phyloP scores from a whole-genome alignment of 2,329 filamentous ascomycete species.

The Aspergillus novofumigatus region DNA sequence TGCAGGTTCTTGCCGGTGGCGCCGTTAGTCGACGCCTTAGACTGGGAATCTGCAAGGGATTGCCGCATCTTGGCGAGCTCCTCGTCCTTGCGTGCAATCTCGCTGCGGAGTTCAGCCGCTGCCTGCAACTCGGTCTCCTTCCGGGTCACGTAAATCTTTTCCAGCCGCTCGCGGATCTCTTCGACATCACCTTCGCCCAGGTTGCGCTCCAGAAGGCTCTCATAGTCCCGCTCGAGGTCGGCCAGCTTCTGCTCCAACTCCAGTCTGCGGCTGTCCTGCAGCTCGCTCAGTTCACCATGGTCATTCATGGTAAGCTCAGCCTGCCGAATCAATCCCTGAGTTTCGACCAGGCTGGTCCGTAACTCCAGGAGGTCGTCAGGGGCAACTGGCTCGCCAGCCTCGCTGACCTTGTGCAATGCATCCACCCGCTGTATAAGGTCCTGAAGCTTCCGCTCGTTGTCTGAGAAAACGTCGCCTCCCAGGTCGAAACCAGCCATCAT shows the following conservation, averaged over 20 bases:
- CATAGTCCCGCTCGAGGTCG: slow-evolving; percentile 75
- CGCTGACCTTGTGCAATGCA: slow-evolving; percentile 69
- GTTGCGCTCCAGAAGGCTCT: slow-evolving; percentile 74
- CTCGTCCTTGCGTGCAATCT: slow-evolving; percentile 70
- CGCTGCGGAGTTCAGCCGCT: slow-evolving; percentile 70
- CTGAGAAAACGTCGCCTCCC: slow-evolving; percentile 85
- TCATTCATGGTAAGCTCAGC: slow-evolving; percentile 82
- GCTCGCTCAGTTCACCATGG: slow-evolving; percentile 60
- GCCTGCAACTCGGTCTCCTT: slow-evolving; percentile 70
- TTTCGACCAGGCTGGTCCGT: slow-evolving; percentile 75
- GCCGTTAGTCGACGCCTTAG: slow-evolving; percentile 55
- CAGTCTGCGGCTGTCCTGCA: slow-evolving; percentile 59
- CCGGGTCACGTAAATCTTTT: slow-evolving; percentile 70
- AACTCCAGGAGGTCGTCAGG: slow-evolving; percentile 77
- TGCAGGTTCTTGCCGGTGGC: slow-evolving; percentile 73
- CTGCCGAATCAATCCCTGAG: slow-evolving; percentile 87
- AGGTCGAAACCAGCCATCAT: slow-evolving; percentile 99
- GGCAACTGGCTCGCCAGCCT: slow-evolving; percentile 71
- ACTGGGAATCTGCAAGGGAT: slow-evolving; percentile 68
- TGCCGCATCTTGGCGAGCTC: slow-evolving; percentile 79
- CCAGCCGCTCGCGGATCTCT: slow-evolving; percentile 75
- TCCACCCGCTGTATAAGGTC: slow-evolving; percentile 82
- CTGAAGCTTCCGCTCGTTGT: slow-evolving; percentile 82
- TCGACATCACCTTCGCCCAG: slow-evolving; percentile 74
- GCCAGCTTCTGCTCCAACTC: slow-evolving; percentile 75